phyloP scores from a whole-genome alignment of 495 filamentous ascomycete species.

The Cudoniella acicularis region DNA sequence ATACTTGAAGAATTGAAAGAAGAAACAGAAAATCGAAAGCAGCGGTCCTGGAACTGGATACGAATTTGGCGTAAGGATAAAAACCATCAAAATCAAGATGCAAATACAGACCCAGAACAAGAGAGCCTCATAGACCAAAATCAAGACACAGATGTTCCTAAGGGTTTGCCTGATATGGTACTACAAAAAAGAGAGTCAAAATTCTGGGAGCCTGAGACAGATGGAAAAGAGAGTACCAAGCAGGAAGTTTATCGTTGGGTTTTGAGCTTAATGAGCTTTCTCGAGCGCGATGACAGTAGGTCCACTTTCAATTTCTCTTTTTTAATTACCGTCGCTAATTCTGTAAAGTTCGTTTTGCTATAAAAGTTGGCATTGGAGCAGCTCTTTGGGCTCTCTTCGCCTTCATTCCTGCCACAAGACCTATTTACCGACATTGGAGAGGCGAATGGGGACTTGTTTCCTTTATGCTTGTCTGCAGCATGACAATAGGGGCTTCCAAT shows the following conservation, averaged over 20 bases:
- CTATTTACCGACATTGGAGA: slow-evolving; percentile 81
- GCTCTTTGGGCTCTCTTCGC: slow-evolving; percentile 81
- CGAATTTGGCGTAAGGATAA: slow-evolving; percentile 63
- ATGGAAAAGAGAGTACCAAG: slow-evolving; percentile 32
- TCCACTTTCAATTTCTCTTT: slow-evolving; percentile 1
- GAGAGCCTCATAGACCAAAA: slow-evolving; percentile 20
- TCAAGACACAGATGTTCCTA: slow-evolving; percentile 36
- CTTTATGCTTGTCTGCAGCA: slow-evolving; percentile 97
- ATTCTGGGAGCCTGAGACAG: slow-evolving; percentile 35
- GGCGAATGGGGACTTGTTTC: slow-evolving; percentile 96
- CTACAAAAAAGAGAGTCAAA: slow-evolving; percentile 38
- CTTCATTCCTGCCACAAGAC: slow-evolving; percentile 73
- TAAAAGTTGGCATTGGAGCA: slow-evolving; percentile 90
- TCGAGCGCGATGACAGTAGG: slow-evolving; percentile 51
- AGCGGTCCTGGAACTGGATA: slow-evolving; percentile 81
- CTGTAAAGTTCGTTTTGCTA: slow-evolving; percentile 58
- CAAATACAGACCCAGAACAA: slow-evolving; percentile 22
- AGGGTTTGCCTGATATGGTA: slow-evolving; percentile 43
- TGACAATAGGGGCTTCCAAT: slow-evolving; percentile 95
- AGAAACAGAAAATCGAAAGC: slow-evolving; percentile 47
- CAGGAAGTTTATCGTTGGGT: slow-evolving; percentile 34
- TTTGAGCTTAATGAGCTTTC: slow-evolving; percentile 34
- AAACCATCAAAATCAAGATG: not conserved
- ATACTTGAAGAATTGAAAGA: slow-evolving; percentile 80
- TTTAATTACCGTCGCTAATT: slow-evolving; percentile 31